phyloP scores from a whole-genome alignment of 2,329 filamentous ascomycete species.

The Fusarium multiceps region DNA sequence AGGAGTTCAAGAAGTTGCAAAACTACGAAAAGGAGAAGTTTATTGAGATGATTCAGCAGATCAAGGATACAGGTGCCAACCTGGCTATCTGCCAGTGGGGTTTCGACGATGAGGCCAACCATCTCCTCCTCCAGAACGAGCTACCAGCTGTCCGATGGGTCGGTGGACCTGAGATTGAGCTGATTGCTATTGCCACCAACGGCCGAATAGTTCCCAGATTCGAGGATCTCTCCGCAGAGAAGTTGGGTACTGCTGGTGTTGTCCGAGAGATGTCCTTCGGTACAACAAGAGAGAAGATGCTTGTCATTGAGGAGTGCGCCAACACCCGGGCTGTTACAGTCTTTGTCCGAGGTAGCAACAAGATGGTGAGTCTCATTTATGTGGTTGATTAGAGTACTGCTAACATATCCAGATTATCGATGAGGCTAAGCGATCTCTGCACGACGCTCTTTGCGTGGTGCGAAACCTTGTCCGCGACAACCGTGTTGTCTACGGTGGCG shows the following conservation, averaged over 20 bases:
- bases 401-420: slow-evolving; percentile 82
- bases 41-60: slow-evolving; percentile 97
- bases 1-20: slow-evolving; percentile 98
- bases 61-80: slow-evolving; percentile 97
- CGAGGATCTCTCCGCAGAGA: slow-evolving; percentile 90
- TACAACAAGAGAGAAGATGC: slow-evolving; percentile 98
- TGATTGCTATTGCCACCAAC: slow-evolving; percentile 98
- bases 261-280: slow-evolving; percentile 97
- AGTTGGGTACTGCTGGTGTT: slow-evolving; percentile 88
- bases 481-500: slow-evolving; percentile 96
- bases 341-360: slow-evolving; percentile 97
- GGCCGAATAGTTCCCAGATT: slow-evolving; percentile 97
- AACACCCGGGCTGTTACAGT: slow-evolving; percentile 97
- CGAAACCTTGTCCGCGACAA: slow-evolving; percentile 96
- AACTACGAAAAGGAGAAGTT: slow-evolving; percentile 97
- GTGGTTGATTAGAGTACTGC: neutral
- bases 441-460: slow-evolving; percentile 97
- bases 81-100: slow-evolving; percentile 99
- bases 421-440: slow-evolving; percentile 95
- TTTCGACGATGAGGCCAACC: slow-evolving; percentile 99
- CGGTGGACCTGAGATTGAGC: slow-evolving; percentile 95
- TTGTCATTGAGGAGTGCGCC: slow-evolving; percentile 98
- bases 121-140: slow-evolving; percentile 94
- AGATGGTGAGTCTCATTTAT: slow-evolving; percentile 77
- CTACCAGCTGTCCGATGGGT: slow-evolving; percentile 98